phyloP scores from a whole-genome alignment of 1,284 basidiomycete species.

The Cryptococcus neoformans region DNA sequence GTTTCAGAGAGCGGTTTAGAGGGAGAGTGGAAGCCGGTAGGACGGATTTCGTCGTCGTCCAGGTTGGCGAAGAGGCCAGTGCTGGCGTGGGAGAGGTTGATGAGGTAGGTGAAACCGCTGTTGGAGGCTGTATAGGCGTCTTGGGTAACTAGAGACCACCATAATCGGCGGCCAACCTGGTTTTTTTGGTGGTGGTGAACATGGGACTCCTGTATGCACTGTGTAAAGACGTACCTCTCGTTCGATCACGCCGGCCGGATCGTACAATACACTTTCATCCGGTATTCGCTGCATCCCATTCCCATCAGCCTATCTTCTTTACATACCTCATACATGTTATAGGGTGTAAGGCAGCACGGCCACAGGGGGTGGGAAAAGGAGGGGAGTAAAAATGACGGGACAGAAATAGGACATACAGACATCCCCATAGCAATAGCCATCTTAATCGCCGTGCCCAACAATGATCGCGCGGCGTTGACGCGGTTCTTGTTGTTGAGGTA shows the following conservation, averaged over 20 bases:
- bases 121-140: conserved; percentile 21
- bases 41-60: conserved; percentile 17
- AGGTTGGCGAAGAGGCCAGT: conserved; percentile 16
- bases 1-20: conserved; percentile 5
- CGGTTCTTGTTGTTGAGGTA: conserved; percentile 42
- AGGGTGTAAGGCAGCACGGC: too few relatives aligned
- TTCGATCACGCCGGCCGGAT: conserved; percentile 22
- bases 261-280: not conserved
- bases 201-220: not conserved
- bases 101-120: conserved; percentile 17
- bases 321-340: not conserved
- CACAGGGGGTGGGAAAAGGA: not conserved
- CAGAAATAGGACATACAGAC: conserved; percentile 11
- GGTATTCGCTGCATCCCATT: conserved; percentile 9
- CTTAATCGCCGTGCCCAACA: conserved; percentile 44
- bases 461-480: conserved; percentile 39
- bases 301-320: conserved; percentile 5
- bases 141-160: conserved; percentile 44
- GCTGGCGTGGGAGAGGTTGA: conserved; percentile 15
- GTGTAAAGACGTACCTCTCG: conserved; percentile 19
- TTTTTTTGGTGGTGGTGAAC: not conserved
- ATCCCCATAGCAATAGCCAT: conserved; percentile 15
- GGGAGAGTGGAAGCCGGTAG: not conserved
- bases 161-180: conserved; percentile 34
- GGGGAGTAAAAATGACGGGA: not conserved